Base-by-base conservation (phyloP, 176 grass and related monocot genomes). In the Alloteropsis semialata region DNA sequence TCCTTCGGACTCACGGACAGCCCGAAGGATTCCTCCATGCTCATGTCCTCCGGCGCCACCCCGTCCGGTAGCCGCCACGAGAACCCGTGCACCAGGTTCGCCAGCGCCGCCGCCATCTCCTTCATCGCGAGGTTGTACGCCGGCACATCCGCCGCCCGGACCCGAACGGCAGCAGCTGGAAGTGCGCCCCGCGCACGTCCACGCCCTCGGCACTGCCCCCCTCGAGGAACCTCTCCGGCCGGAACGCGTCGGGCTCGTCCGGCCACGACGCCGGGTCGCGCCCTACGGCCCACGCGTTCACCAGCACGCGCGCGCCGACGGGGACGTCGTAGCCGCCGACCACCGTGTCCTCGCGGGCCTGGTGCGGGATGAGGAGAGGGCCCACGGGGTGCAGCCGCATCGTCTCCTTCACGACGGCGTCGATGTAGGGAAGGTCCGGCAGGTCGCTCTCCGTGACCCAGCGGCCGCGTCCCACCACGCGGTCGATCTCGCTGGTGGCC, bases 91-190 rank as follows among this genome's bases (percentile, higher is more conserved):
- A 90, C 36, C 29, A 88, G 59, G 68, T 88, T 90, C 10, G 88
- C 88, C 48, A 93, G 4, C 10, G 66, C 72, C 80, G 79, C 12
- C 21, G 65, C 36, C 6, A 90, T 42, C 34, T 90, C 53, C 88
- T 90, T 90, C 64, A 83, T 75, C 19, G 81, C 91, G 21, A 90
- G 88, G 60, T 16, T 76, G 37, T 64, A 43, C 32, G 88, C 91
- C 24, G 90, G 50, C 91, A 93, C 5, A 88, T 83, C 39, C 91
- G 81, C 44, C 91, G 76, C 5, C 91, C 88, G 2, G 88, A 59
- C 4, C 91, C 91, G 50, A 93, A 93, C 4, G 91, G 88, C 72
- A 90, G 49, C 30, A 93, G 48, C 81, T 93, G 77, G 45, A 82
- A 90, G 73, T 90, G 77, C 24, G 78, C 63, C 2, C 88, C 91